Evolutionary conservation across 371 early-diverging fungal species (phyloP), one percentile per base, ranked within the genome.

Genomic region (Mucor mucedo): DNA sequence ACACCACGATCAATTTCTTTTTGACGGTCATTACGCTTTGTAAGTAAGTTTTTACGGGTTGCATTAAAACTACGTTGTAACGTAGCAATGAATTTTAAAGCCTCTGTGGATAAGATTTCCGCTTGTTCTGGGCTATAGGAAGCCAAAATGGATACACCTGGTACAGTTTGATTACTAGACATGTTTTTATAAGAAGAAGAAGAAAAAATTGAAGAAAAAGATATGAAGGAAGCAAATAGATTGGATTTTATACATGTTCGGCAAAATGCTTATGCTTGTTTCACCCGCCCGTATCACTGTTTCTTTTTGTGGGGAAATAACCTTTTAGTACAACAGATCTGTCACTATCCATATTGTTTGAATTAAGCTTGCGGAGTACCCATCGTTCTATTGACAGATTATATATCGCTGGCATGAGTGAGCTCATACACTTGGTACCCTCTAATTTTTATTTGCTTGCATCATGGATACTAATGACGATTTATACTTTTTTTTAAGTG

Each of bases 51-150:
- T 79, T 91, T 90, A 73, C 98, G 93, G 45, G 89, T 91, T 21
- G 78, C 70, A 73, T 96, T 94, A 85, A 95, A 96, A 64, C 86
- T 77, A 49, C 95, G 86, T 73, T 96, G 94, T 44, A 96, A 84
- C 40, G 84, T 87, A 52, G 95, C 95, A 39, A 95, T 77, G 68
- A 96, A 96, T 47, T 80, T 66, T 35, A 94, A 85, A 10, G 95
- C 95, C 63, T 88, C 91, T 21, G 87, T 82, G 10, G 91, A 82
- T 58, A 96, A 87, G 57, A 95, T 90, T 66, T 86, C 73, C 45
- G 83, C 83, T 57, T 91, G 84, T 29, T 48, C 52, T 9, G 58
- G 30, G 44, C 49, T 60, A 49, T 60, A 62, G 32, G 73, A 60
- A 55, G 70, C 73, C 52, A 72, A 66, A 30, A 72, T 48, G 53